Evolutionary conservation across 768 basidiomycete species (phyloP), one percentile per base, ranked within the genome.

Genomic region (Collybia sordida): DNA sequence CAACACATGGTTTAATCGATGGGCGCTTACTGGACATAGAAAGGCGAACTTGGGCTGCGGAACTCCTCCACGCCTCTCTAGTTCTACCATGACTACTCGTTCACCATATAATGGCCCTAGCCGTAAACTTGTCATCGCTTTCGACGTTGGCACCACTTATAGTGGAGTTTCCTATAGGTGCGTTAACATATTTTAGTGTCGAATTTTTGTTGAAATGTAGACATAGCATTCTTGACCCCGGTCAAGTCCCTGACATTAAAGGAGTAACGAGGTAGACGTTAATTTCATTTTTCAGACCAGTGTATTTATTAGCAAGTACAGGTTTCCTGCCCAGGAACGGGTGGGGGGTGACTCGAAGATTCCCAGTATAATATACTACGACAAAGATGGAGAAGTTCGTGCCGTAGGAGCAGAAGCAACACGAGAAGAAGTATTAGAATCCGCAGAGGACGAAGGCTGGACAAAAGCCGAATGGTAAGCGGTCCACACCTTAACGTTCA

Each of bases 331-430:
- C 1, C 76, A 77, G 50, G 72, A 75, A n/a, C 63, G 69, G 3
- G 62, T 70, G n/a, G 72, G 72, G 3, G 72, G 74, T 4, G 72
- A 78, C 45, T 72, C 67, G 19, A 81, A 79, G 50, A 75, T 81
- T 36, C 79, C 76, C 0, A 74, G 77, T 0, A 62, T 78, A 25
- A 49, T 81, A 12, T 75, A 74, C 50, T 81, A 81, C 51, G 77
- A 78, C 49, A 45, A 53, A 7, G 51, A 64, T n/a, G 78, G 75
- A 2, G 28, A 34, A 0, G 62, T 72, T 3, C 66, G 58, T 31
- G 79, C 78, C 0, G 61, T 71, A 4, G 79, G 79, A 0, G 76
- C 75, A 1, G 77, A 78, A 50, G 75, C 79, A 0, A 41, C 64
- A n/a, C 62, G 67, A 34, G 74, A 73, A 38, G 63, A 63, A 23